Percentiles rank a stretch among this genome's conserved stretches.
Evolutionary conservation across 1,139 yeast genomes (phyloP).

Genomic region (Citeromyces hawaiiensis): DNA sequence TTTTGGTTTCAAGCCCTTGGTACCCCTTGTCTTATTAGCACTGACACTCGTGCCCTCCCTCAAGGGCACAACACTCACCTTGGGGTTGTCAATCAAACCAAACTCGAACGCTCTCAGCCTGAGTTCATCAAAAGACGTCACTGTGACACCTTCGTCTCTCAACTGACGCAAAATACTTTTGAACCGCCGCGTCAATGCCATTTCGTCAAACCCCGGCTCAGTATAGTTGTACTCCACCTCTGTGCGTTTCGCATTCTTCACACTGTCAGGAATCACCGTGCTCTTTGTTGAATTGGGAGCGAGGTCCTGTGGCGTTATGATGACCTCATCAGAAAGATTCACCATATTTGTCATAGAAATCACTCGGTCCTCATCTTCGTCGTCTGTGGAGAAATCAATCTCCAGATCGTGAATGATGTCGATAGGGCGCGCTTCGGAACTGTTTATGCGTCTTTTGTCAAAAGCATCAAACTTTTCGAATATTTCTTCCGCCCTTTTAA

Average conservation of each 20-base stretch:
- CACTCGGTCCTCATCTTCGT: background rate
- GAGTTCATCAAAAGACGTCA: background rate
- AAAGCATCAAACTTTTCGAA: conserved; percentile 8
- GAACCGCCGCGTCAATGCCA: background rate
- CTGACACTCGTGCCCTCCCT: no score
- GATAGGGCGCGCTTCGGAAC: conserved; percentile 6
- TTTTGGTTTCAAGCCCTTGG: background rate
- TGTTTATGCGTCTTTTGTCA: background rate
- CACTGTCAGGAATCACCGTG: background rate
- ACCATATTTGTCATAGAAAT: background rate
- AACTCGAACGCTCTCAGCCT: background rate
- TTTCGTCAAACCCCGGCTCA: background rate
- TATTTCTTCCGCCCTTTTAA: conserved; percentile 5
- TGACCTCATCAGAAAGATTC: background rate
- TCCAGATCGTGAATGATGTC: conserved; percentile 16
- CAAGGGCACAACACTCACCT: background rate
- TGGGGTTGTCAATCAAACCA: background rate
- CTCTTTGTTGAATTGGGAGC: background rate
- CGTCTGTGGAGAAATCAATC: background rate
- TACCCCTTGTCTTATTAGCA: no score
- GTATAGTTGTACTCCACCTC: background rate
- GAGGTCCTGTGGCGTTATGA: background rate
- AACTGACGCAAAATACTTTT: background rate
- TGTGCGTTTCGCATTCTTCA: conserved; percentile 1
- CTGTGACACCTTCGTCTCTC: background rate